These are phyloP conservation scores for Sporisorium graminicola DNA, from an alignment of 1,284 basidiomycete species.

Conservation along the genomic window DNA sequence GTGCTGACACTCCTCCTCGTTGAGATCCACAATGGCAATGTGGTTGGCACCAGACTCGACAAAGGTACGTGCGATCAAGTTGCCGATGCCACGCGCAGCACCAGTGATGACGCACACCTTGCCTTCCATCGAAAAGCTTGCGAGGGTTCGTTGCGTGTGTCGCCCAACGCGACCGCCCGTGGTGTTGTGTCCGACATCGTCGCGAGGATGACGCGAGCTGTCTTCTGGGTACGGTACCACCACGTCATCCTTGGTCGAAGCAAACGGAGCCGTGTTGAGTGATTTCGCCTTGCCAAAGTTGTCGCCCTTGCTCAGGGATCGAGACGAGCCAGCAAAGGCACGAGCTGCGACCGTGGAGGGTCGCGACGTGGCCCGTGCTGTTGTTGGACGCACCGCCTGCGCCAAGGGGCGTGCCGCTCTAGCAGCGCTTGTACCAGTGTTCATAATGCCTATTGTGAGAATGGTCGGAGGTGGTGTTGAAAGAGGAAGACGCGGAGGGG, in stretches of 20 bases:
- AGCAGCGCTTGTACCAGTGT: conserved; percentile 18
- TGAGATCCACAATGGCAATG: conserved; percentile 86
- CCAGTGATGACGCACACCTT: conserved; percentile 95
- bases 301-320: conserved; percentile 22
- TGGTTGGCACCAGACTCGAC: conserved; percentile 87
- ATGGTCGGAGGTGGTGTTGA: conserved; percentile 9
- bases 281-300: conserved; percentile 37
- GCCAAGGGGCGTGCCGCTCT: conserved; percentile 27
- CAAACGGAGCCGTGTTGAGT: conserved; percentile 29
- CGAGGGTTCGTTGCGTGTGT: conserved; percentile 58
- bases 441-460: conserved; percentile 11
- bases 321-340: conserved; percentile 34
- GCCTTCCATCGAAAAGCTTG: conserved; percentile 62
- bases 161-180: conserved; percentile 56
- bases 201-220: conserved; percentile 43
- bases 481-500: neutral
- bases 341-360: conserved; percentile 16
- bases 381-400: conserved; percentile 10
- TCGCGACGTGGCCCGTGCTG: conserved; percentile 7
- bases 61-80: conserved; percentile 77
- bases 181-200: conserved; percentile 60
- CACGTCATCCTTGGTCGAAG: conserved; percentile 43
- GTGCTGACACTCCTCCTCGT: conserved; percentile 78
- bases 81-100: conserved; percentile 80
- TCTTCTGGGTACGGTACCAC: conserved; percentile 43